Base-by-base conservation (phyloP, 108 stramenopile genomes). In the Fragilaria radians region DNA sequence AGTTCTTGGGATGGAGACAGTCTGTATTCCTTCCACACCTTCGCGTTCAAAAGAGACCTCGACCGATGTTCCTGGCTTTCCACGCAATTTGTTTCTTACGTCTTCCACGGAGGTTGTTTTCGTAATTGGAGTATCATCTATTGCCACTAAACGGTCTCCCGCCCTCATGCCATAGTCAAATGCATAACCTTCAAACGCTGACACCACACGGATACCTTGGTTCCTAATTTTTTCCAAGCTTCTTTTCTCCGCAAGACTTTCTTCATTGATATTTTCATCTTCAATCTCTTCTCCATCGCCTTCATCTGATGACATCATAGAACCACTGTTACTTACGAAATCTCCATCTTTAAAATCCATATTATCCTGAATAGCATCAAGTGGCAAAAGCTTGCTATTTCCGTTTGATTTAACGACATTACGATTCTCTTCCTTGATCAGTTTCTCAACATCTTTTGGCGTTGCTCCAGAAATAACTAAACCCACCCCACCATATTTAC, bases 401-500 rank as follows among this genome's bases (percentile, higher is more conserved):
- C 7, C 19, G 4, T 24, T 32, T 4, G 36, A 17, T 26, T 58
- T 21, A 31, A 45, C 27, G 1, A 55, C 32, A 42, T 57, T 63
- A 24, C 36, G 4, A 30, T 46, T 59, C 32, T 63, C 58, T 11
- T 52, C 65, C 34, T 67, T 59, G 2, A 48, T 24, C 9, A 36
- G 32, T 11, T 30, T 28, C 11, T 69, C 61, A 42, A 82, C 29
- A 53, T 72, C 77, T 34, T 48, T 53, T 22, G 65, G 74, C 1
- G 60, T 70, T 0, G 72, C 81, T 21, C 92, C 95, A 1, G 83
- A 62, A 66, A 97, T 97, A 23, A 96, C 93, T 59, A 97, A 67
- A 5, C 96, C 96, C 4, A 97, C 95, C 5, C 96, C 96, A 1
- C 92, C 96, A 74, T 97, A 97, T 32, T 66, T 61, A 21, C 96